Base-by-base conservation (phyloP, 139 green algal genomes). In the Chlamydomonas sp. region DNA sequence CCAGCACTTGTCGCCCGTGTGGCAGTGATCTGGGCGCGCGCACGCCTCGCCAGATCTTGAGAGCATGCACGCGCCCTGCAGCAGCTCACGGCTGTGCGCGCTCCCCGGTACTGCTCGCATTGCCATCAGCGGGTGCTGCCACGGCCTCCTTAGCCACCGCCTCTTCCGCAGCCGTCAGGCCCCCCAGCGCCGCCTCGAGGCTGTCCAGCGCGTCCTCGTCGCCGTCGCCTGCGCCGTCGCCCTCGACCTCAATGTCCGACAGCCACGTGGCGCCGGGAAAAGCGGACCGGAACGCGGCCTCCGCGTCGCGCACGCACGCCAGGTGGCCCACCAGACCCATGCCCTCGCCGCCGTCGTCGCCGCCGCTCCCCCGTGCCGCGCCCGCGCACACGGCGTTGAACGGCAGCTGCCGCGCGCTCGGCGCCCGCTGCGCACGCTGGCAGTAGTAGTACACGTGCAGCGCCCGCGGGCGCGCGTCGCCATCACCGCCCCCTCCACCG, bases 191-290 rank as follows among this genome's bases (percentile, higher is more conserved):
- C 5, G 59, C 59, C 29, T 66, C 10, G 8, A 66, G 29, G 5
- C 8, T 33, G 20, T 66, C 59, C 4, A 66, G 22, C 8, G 59
- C 59, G 29, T 66, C 59, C 4, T 22, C 59, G 10, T 66, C 59
- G 8, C 29, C 59, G 29, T 66, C 59, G n/a, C 59, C 59, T 22
- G 8, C 33, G 20, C 8, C 22, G n/a, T n/a, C n/a, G 31, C 8
- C 31, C 10, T 66, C 59, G 20, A 39, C 5, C 5, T 66, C 59
- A 4, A 66, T 38, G 8, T 66, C 59, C 16, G 59, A 43, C 59
- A 66, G 59, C 59, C 59, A 66, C 8, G 10, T 43, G 6, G 29
- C 20, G 20, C 33, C 59, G 10, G 59, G 59, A 33, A 66, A 66
- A 33, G 39, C 13, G 6, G 16, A 28, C 59, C 59, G 6, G 59